Evolutionary conservation across 208 protist species (phyloP), one percentile per base, ranked within the genome.

Genomic region (Acanthamoeba castellanii): DNA sequence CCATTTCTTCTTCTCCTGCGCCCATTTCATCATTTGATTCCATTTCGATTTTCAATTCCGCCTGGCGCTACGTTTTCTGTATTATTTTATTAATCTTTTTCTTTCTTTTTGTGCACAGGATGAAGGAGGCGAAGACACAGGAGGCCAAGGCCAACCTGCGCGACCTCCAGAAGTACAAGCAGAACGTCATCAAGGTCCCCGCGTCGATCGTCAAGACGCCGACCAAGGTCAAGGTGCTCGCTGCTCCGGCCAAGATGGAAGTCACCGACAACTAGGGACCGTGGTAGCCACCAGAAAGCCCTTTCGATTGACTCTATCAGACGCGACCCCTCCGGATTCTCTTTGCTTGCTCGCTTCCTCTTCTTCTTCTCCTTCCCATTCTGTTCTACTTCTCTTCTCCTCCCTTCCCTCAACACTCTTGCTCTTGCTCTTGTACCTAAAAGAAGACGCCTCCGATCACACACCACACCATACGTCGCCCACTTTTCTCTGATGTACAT

Each of bases 141-240:
- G 76, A 84, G 47, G 42, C 47, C 34, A 84, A 84, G 76, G 76
- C 76, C 34, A 47, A 84, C 42, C 76, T 84, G 76, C 34, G 47
- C 42, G 76, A 84, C 18, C 47, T 84, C 37, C 76, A 84, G 47
- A 42, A 50, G 76, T 84, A 47, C 34, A 8, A 55, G 76, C 42
- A 84, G 76, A 55, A 47, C 47, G 37, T 55, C 37, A 50, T 57
- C 76, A 84, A 55, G 76, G 47, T 27, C 4, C 42, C 76, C 37
- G 76, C 34, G 3, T n/a, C 76, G 6, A 27, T 34, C 18, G 34
- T 55, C 76, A 47, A 47, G 76, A 84, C 47, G 76, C 42, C 76
- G 34, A 55, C 47, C 76, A 84, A 84, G 76, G 76, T 84, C 76
- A 84, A 84, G 76, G 76, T 55, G 42, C 47, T 55, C 8, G 42